These are phyloP conservation scores for Coniochaeta sp. DNA, from an alignment of 2,329 filamentous ascomycete species.

Conservation along the genomic window DNA sequence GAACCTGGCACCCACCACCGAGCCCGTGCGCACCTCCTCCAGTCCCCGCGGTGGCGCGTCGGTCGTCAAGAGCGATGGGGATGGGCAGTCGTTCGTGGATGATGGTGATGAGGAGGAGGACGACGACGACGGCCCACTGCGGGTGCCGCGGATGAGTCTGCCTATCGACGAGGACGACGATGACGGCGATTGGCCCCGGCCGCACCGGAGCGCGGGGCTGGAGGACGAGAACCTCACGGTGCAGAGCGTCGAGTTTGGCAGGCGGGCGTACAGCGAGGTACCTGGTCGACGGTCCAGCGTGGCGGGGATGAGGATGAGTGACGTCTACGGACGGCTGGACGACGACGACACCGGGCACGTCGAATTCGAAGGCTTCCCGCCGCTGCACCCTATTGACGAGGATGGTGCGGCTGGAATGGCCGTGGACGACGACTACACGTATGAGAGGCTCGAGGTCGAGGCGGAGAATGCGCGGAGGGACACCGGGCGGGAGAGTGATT, in stretches of 20 bases:
- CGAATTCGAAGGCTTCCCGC: conserved; percentile 44
- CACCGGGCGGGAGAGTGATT: conserved; percentile 39
- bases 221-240: conserved; percentile 54
- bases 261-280: conserved; percentile 41
- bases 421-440: conserved; percentile 32
- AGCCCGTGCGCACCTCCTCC: conserved; percentile 33
- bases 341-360: conserved; percentile 28
- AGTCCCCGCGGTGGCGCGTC: conserved; percentile 28
- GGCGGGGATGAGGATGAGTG: conserved; percentile 46
- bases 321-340: conserved; percentile 30
- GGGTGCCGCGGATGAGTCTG: conserved; percentile 47
- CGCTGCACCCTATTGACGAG: conserved; percentile 34
- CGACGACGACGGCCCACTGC: conserved; percentile 39
- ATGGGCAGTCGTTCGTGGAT: conserved; percentile 17
- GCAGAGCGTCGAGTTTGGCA: conserved; percentile 52
- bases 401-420: conserved; percentile 22
- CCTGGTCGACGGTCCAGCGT: conserved; percentile 35
- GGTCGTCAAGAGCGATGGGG: conserved; percentile 13
- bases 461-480: conserved; percentile 29
- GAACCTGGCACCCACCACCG: conserved; percentile 41
- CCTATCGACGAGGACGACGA: conserved; percentile 37
- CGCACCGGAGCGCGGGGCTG: conserved; percentile 45
- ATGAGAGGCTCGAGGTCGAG: conserved; percentile 22
- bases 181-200: conserved; percentile 41
- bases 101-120: conserved; percentile 43